A percentile compares a stretch with the other conserved stretches of the same genome.
These are phyloP conservation scores for Neonothopanus nambi DNA, from an alignment of 1,284 basidiomycete genomes.

Conservation along the genomic window DNA sequence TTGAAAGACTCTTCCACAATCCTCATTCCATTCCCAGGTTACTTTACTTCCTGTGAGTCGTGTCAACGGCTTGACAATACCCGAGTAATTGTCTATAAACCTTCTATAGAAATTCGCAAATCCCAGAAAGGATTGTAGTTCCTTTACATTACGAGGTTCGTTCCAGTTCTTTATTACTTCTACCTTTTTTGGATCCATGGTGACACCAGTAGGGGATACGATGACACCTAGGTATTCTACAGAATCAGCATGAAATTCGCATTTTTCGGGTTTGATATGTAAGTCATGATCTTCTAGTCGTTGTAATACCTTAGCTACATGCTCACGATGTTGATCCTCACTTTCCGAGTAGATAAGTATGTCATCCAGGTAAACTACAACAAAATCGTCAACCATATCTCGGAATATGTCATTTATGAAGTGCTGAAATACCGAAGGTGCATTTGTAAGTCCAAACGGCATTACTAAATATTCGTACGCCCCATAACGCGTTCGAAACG, in stretches of 20 bases:
- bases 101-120: conserved; percentile 36
- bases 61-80: conserved; percentile 26
- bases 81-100: conserved; percentile 34
- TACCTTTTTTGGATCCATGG: conserved; percentile 33
- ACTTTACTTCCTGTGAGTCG: conserved; percentile 18
- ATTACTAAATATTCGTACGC: background rate
- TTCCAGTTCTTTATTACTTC: conserved; percentile 31
- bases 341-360: conserved; percentile 28
- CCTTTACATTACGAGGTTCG: conserved; percentile 24
- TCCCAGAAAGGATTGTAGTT: conserved; percentile 35
- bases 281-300: conserved; percentile 24
- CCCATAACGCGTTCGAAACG: too few relatives aligned
- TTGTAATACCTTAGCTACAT: conserved; percentile 32
- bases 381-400: conserved; percentile 26
- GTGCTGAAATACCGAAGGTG: conserved; percentile 25
- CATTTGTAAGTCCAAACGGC: background rate
- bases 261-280: conserved; percentile 30
- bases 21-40: conserved; percentile 19
- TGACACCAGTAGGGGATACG: conserved; percentile 24
- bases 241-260: conserved; percentile 24
- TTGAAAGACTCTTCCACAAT: conserved; percentile 22
- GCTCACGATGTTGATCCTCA: conserved; percentile 22
- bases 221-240: conserved; percentile 37
- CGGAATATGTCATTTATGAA: conserved; percentile 19
- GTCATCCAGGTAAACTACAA: conserved; percentile 16